Evolutionary conservation across 805 yeast genomes (phyloP).

Genomic region (Candida taoyuanica): DNA sequence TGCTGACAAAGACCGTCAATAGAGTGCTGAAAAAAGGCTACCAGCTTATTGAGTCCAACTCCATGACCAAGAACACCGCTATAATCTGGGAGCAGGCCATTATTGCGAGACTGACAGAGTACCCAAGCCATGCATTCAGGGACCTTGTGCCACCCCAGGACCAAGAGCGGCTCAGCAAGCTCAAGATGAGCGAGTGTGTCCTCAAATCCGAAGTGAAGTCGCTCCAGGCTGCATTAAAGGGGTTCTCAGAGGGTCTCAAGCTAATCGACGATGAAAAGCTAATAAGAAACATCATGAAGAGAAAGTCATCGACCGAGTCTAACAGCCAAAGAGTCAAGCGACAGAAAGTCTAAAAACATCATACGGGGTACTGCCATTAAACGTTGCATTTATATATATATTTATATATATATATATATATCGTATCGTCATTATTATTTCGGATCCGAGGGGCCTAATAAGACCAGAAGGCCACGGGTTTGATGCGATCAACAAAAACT

Average conservation of each 20-base stretch:
- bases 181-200: constrained; percentile 50
- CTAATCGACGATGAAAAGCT: constrained; percentile 57
- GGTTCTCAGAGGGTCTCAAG: constrained; percentile 30
- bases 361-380: too few relatives aligned
- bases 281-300: constrained; percentile 53
- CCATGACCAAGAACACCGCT: constrained; percentile 37
- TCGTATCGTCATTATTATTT: too few relatives aligned
- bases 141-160: constrained; percentile 20
- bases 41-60: constrained; percentile 47
- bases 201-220: constrained; percentile 52
- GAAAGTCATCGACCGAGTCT: constrained; percentile 27
- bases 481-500: constrained; percentile 48
- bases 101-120: constrained; percentile 35
- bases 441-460: too few relatives aligned
- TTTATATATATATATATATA: too few relatives aligned
- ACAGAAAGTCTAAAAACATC: background rate
- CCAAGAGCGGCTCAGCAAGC: constrained; percentile 16
- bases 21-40: constrained; percentile 55
- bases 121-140: constrained; percentile 39
- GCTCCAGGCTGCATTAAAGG: constrained; percentile 35
- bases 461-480: constrained; percentile 59
- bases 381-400: too few relatives aligned
- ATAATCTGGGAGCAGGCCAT: constrained; percentile 27
- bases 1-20: constrained; percentile 32
- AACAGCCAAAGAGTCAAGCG: background rate